Conservation (phyloP, 208 protist species). For the Leishmania amazonensis region DNA sequence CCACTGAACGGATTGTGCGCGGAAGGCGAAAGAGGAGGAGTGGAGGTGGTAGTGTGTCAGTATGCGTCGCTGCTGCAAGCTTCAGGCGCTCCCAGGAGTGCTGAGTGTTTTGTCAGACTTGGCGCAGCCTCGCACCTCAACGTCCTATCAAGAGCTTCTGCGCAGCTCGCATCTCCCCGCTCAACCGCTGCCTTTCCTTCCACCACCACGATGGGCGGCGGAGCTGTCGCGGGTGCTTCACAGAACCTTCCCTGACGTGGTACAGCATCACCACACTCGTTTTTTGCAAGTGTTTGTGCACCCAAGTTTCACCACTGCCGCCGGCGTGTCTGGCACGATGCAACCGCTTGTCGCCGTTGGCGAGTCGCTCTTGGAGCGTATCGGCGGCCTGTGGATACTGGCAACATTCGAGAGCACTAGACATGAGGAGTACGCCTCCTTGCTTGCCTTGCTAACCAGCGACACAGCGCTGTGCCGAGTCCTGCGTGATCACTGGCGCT, state of each 20-base stretch:
- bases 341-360: slow-evolving; percentile 57
- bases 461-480: slow-evolving; percentile 68
- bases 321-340: slow-evolving; percentile 65
- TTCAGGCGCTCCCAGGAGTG: slow-evolving; percentile 7
- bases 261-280: slow-evolving; percentile 43
- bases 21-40: not conserved
- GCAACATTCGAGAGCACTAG: slow-evolving; percentile 63
- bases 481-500: slow-evolving; percentile 68
- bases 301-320: slow-evolving; percentile 75
- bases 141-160: slow-evolving; percentile 34
- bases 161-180: slow-evolving; percentile 36
- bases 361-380: slow-evolving; percentile 53
- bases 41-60: not conserved
- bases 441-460: slow-evolving; percentile 55
- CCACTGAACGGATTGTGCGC: not conserved
- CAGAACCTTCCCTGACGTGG: slow-evolving; percentile 66
- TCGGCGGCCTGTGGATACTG: slow-evolving; percentile 49
- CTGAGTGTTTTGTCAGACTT: slow-evolving; percentile 31
- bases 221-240: slow-evolving; percentile 72
- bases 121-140: not conserved
- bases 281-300: slow-evolving; percentile 86
- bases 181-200: slow-evolving; percentile 68
- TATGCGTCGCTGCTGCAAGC: slow-evolving; percentile 16
- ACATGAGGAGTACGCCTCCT: slow-evolving; percentile 51
- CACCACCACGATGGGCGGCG: slow-evolving; percentile 82